Conservation (phyloP, 2,329 filamentous ascomycete species). For the Phoma herbarum region DNA sequence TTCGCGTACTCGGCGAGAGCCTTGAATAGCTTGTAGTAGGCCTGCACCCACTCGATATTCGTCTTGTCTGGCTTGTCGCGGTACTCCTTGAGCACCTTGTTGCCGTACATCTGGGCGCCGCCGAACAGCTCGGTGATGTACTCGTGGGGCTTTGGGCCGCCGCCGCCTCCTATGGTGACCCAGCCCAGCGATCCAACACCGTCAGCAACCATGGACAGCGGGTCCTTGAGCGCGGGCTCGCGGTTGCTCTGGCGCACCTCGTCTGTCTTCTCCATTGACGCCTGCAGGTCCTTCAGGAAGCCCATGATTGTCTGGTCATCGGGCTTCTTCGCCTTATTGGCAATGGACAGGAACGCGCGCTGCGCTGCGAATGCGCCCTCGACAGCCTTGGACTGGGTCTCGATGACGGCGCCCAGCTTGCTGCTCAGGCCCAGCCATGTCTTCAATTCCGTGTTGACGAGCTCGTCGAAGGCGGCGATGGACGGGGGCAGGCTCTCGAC, state of each 20-base stretch:
- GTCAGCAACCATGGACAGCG: conserved; percentile 87
- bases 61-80: conserved; percentile 79
- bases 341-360: conserved; percentile 85
- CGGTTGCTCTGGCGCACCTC: conserved; percentile 85
- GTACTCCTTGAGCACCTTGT: conserved; percentile 88
- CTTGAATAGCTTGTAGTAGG: conserved; percentile 92
- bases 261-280: conserved; percentile 78
- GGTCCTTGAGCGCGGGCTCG: conserved; percentile 76
- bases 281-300: conserved; percentile 86
- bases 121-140: conserved; percentile 84
- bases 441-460: conserved; percentile 77
- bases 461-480: conserved; percentile 86
- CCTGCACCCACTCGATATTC: conserved; percentile 86
- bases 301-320: conserved; percentile 76
- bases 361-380: conserved; percentile 80
- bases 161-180: conserved; percentile 75
- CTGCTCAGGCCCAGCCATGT: conserved; percentile 81
- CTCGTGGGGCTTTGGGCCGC: conserved; percentile 75
- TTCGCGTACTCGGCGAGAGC: conserved; percentile 85
- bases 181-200: conserved; percentile 90
- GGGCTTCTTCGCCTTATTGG: conserved; percentile 92
- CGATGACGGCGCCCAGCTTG: conserved; percentile 78
- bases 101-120: conserved; percentile 91
- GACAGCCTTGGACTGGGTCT: conserved; percentile 72
- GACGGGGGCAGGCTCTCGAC: conserved; percentile 61